Percentiles rank a stretch among this genome's conserved stretches.
phyloP scores from a whole-genome alignment of 352 stramenopile species.

The Pythium coloratum region DNA sequence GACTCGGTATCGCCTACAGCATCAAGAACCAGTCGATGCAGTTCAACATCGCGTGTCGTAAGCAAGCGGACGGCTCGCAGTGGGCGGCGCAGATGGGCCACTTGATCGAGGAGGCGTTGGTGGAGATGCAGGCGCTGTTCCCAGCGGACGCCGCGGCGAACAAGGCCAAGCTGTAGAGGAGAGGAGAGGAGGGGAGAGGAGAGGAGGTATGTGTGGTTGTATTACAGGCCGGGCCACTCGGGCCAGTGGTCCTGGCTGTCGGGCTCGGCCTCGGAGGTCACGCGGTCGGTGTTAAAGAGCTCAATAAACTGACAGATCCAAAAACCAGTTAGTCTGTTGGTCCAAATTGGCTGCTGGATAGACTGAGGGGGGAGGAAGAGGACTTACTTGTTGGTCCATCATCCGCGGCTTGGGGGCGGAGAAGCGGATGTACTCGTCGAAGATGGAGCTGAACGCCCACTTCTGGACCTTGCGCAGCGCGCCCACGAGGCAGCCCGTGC shows the following conservation, averaged over 20 bases:
- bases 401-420: constrained; percentile 83
- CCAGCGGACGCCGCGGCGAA: constrained; percentile 11
- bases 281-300: constrained; percentile 79
- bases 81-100: constrained; percentile 67
- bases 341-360: neutral
- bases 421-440: constrained; percentile 87
- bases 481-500: constrained; percentile 76
- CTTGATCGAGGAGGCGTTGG: constrained; percentile 70
- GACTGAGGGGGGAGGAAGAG: neutral
- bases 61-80: constrained; percentile 32
- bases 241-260: constrained; percentile 46
- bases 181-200: neutral
- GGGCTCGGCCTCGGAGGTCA: constrained; percentile 44
- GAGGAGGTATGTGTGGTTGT: neutral
- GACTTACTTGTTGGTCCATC: constrained; percentile 81
- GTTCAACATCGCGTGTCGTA: constrained; percentile 83
- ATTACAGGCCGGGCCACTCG: constrained; percentile 60
- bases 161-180: constrained; percentile 40
- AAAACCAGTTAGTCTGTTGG: neutral
- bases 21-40: constrained; percentile 79
- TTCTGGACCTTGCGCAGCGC: constrained; percentile 80
- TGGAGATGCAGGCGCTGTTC: constrained; percentile 82
- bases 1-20: constrained; percentile 79
- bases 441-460: constrained; percentile 83
- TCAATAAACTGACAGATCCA: constrained; percentile 66